phyloP scores from a whole-genome alignment of 768 basidiomycete species.

The Steccherinum ochraceum region DNA sequence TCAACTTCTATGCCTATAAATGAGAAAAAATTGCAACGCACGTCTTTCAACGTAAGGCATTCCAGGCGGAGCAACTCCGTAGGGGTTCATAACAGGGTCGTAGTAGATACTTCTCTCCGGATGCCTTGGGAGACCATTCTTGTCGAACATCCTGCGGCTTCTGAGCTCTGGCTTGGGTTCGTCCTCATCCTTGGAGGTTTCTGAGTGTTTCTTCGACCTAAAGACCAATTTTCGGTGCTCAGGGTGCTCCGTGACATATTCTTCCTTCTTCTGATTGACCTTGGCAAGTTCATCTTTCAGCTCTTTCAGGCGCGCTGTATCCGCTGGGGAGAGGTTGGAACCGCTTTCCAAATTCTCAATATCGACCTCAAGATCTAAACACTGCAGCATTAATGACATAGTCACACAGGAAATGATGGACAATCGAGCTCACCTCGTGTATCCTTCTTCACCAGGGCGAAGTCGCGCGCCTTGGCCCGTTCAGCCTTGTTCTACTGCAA shows the following conservation, averaged over 20 bases:
- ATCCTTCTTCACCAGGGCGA: slow-evolving; percentile 92
- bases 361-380: slow-evolving; percentile 73
- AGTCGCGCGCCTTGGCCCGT: slow-evolving; percentile 75
- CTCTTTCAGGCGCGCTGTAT: slow-evolving; percentile 60
- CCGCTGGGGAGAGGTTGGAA: slow-evolving; percentile 36
- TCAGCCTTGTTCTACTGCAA: slow-evolving; percentile 86
- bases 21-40: slow-evolving; percentile 33
- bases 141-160: slow-evolving; percentile 70
- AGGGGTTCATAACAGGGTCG: slow-evolving; percentile 90
- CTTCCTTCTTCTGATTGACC: slow-evolving; percentile 83
- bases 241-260: slow-evolving; percentile 89
- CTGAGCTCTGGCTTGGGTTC: slow-evolving; percentile 35
- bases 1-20: neutral
- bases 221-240: slow-evolving; percentile 87
- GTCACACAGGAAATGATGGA: neutral
- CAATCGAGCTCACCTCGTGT: slow-evolving; percentile 55
- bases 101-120: slow-evolving; percentile 93
- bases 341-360: slow-evolving; percentile 59
- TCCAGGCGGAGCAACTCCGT: slow-evolving; percentile 89
- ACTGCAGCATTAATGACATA: neutral
- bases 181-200: slow-evolving; percentile 31
- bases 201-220: slow-evolving; percentile 36
- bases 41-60: slow-evolving; percentile 93
- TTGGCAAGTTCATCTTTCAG: slow-evolving; percentile 75
- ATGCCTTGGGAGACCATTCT: slow-evolving; percentile 79